A percentile compares a stretch with the other conserved stretches of the same genome.
Evolutionary conservation across 371 early-diverging fungal genomes (phyloP).

Genomic region (Actinomucor elegans): DNA sequence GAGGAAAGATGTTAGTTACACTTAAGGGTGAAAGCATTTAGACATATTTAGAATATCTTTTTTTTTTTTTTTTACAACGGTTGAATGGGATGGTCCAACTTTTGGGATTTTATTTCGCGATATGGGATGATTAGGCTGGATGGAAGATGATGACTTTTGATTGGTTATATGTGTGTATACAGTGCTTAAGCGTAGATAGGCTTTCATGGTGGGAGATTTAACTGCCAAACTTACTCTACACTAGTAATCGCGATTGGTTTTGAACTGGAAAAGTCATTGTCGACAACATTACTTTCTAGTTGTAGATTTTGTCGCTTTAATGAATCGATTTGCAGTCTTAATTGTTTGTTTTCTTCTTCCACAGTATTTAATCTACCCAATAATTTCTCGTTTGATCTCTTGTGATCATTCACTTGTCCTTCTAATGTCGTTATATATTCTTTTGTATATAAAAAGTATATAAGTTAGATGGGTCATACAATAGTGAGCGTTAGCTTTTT

Average conservation of each 20-base stretch:
- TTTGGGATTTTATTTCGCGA: too few relatives aligned
- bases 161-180: too few relatives aligned
- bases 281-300: slow-evolving; percentile 4
- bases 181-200: not conserved
- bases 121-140: too few relatives aligned
- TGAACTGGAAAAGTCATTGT: slow-evolving; percentile 19
- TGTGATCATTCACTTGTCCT: slow-evolving; percentile 61
- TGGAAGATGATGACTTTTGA: too few relatives aligned
- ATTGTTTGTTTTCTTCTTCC: slow-evolving; percentile 54
- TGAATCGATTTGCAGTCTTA: slow-evolving; percentile 48
- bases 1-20: too few relatives aligned
- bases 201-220: not conserved
- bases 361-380: slow-evolving; percentile 36
- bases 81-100: too few relatives aligned
- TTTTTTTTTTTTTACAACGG: too few relatives aligned
- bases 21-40: too few relatives aligned
- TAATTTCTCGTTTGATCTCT: slow-evolving; percentile 51
- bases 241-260: slow-evolving; percentile 22
- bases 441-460: slow-evolving; percentile 15
- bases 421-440: slow-evolving; percentile 77
- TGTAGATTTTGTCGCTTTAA: slow-evolving; percentile 29
- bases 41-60: too few relatives aligned
- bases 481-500: too few relatives aligned
- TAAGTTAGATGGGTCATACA: too few relatives aligned
- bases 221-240: too few relatives aligned